These are phyloP conservation scores for Cryphonectria nitschkei DNA, from an alignment of 2,329 filamentous ascomycete genomes.

Conservation along the genomic window DNA sequence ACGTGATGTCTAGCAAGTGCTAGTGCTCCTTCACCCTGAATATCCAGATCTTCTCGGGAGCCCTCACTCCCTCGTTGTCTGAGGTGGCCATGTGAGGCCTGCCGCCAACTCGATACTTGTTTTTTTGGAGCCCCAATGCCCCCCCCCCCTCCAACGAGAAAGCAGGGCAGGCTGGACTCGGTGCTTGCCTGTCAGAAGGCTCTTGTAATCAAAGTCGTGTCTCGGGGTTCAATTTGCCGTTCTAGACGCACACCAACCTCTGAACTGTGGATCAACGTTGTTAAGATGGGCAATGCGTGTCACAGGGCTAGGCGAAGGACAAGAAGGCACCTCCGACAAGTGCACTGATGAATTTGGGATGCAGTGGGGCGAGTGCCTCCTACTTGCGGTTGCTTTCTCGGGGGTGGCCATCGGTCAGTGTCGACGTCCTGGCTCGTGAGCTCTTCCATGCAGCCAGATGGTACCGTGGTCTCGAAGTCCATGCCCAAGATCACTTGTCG, in stretches of 20 bases:
- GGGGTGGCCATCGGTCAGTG: background rate
- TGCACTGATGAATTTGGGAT: background rate
- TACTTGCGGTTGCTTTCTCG: background rate
- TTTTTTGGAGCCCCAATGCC: background rate
- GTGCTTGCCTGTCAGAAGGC: background rate
- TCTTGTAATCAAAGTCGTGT: background rate
- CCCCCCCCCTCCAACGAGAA: background rate
- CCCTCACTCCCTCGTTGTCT: background rate
- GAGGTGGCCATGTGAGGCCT: background rate
- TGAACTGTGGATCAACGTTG: background rate
- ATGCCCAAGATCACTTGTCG: background rate
- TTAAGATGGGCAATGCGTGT: background rate
- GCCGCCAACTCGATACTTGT: background rate
- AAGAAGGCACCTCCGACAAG: background rate
- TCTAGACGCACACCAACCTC: background rate
- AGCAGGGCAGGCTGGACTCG: background rate
- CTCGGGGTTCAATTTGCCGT: background rate
- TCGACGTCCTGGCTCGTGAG: background rate
- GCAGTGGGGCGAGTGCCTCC: background rate
- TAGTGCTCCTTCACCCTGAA: background rate
- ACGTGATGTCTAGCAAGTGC: background rate
- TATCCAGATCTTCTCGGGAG: background rate
- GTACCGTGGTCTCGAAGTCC: background rate
- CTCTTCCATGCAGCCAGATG: background rate
- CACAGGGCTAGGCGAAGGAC: background rate